These are phyloP conservation scores for Magnolia sinica DNA, from an alignment of 164 flowering plant species.

Conservation along the genomic window DNA sequence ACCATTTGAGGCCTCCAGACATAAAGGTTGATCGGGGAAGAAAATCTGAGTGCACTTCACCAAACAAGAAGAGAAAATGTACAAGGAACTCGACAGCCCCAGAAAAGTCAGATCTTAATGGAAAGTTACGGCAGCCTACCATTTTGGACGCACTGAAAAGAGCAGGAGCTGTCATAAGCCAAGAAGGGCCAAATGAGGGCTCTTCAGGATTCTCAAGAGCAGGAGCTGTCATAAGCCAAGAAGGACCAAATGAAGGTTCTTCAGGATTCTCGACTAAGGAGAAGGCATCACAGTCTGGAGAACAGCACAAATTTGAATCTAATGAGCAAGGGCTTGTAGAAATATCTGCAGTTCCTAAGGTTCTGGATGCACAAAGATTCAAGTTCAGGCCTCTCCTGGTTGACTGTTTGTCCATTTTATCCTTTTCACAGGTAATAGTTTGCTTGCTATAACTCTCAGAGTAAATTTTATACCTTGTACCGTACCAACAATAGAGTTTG, in stretches of 20 bases:
- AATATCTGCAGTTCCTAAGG: slow-evolving; percentile 38
- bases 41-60: slow-evolving; percentile 22
- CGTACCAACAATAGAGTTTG: background rate
- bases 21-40: slow-evolving; percentile 37
- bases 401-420: slow-evolving; percentile 53
- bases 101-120: slow-evolving; percentile 29
- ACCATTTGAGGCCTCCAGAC: slow-evolving; percentile 20
- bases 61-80: slow-evolving; percentile 30
- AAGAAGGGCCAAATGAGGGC: slow-evolving; percentile 23
- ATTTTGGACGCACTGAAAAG: slow-evolving; percentile 53
- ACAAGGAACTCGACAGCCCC: slow-evolving; percentile 23
- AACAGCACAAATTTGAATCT: slow-evolving; percentile 19
- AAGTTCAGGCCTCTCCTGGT: slow-evolving; percentile 69
- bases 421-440: slow-evolving; percentile 48
- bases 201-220: slow-evolving; percentile 28
- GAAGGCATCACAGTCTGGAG: slow-evolving; percentile 28
- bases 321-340: slow-evolving; percentile 33
- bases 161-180: slow-evolving; percentile 48
- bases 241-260: slow-evolving; percentile 30
- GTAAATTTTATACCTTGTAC: background rate
- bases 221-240: slow-evolving; percentile 44
- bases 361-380: slow-evolving; percentile 57
- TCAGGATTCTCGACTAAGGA: slow-evolving; percentile 24
- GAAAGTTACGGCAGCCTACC: slow-evolving; percentile 58
- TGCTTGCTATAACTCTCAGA: background rate